Percentiles rank a stretch among this genome's conserved stretches.
Evolutionary conservation across 192 early-diverging fungal species (phyloP).

Genomic region (Obelidium mucronatum): DNA sequence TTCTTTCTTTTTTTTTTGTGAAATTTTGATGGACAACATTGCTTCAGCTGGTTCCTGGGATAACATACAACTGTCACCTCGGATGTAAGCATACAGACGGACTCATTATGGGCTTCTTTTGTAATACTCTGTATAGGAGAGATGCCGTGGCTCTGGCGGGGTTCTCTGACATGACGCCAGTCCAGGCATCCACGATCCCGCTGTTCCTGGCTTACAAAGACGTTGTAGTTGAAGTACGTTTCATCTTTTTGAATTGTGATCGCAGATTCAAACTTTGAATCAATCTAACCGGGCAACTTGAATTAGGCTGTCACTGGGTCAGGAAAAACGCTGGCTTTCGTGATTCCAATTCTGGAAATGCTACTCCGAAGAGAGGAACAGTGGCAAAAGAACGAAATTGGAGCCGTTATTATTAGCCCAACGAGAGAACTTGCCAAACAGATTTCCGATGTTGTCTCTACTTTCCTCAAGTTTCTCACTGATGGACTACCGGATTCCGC

Average conservation of each 20-base stretch:
- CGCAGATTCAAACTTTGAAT: not conserved
- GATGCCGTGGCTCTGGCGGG: conserved; percentile 46
- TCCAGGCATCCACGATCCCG: conserved; percentile 91
- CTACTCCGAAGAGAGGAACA: conserved; percentile 65
- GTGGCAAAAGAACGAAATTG: conserved; percentile 78
- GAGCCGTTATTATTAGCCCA: conserved; percentile 78
- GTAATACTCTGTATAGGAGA: conserved; percentile 4
- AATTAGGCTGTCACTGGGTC: conserved; percentile 36
- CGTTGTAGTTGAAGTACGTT: conserved; percentile 85
- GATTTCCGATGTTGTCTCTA: conserved; percentile 62
- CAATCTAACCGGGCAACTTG: not conserved
- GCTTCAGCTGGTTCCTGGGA: conserved; percentile 26
- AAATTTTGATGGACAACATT: conserved; percentile 1
- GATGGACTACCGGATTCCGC: conserved; percentile 18
- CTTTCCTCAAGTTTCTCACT: conserved; percentile 64
- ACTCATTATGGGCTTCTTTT: not conserved
- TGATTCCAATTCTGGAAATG: conserved; percentile 89
- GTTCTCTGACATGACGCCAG: conserved; percentile 91
- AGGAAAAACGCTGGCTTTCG: conserved; percentile 89
- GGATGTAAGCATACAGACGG: conserved; percentile 5
- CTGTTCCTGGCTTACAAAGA: conserved; percentile 92
- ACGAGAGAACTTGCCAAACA: conserved; percentile 80
- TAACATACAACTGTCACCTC: conserved; percentile 5
- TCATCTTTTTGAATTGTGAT: conserved; percentile 8
- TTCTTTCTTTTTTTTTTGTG: conserved; percentile 7